Conservation (phyloP, 1,139 yeast genomes). For the Waltiozyma sp. region DNA sequence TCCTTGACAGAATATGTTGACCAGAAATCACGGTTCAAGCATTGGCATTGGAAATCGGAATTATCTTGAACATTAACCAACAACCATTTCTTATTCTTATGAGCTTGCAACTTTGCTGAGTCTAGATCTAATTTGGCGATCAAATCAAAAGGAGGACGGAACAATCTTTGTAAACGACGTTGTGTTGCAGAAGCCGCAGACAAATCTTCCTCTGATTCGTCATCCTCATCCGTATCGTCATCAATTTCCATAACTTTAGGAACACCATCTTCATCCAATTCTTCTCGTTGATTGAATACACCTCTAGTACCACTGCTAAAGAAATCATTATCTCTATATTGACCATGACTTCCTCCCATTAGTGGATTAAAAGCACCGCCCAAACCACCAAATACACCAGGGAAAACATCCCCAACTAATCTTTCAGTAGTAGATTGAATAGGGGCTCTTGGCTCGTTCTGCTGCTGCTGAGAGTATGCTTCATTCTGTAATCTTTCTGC, state of each 20-base stretch:
- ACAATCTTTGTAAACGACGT: slow-evolving; percentile 61
- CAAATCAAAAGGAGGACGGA: slow-evolving; percentile 89
- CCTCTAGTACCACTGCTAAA: slow-evolving; percentile 30
- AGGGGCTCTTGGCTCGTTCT: slow-evolving; percentile 60
- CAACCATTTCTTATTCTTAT: slow-evolving; percentile 64
- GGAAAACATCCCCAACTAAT: slow-evolving; percentile 35
- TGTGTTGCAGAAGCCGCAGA: slow-evolving; percentile 46
- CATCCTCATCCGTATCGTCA: slow-evolving; percentile 23
- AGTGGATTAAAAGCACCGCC: slow-evolving; percentile 25
- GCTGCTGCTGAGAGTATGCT: slow-evolving; percentile 34
- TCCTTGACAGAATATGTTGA: slow-evolving; percentile 57
- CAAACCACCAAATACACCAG: slow-evolving; percentile 25
- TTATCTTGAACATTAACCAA: slow-evolving; percentile 80
- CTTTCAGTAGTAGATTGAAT: slow-evolving; percentile 77
- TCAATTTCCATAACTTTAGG: slow-evolving; percentile 18
- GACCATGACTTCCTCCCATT: slow-evolving; percentile 2
- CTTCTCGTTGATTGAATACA: slow-evolving; percentile 40
- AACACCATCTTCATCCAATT: slow-evolving; percentile 18
- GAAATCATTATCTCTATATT: slow-evolving; percentile 21
- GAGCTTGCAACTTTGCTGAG: slow-evolving; percentile 59
- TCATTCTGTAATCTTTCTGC: slow-evolving; percentile 61
- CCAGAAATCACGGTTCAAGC: slow-evolving; percentile 91
- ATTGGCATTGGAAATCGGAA: slow-evolving; percentile 79
- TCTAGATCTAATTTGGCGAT: slow-evolving; percentile 60
- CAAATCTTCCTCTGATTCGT: slow-evolving; percentile 11